Percentiles rank a stretch among this genome's conserved stretches.
phyloP scores from a whole-genome alignment of 106 monocot genomes.

The Dendrobium huoshanense region DNA sequence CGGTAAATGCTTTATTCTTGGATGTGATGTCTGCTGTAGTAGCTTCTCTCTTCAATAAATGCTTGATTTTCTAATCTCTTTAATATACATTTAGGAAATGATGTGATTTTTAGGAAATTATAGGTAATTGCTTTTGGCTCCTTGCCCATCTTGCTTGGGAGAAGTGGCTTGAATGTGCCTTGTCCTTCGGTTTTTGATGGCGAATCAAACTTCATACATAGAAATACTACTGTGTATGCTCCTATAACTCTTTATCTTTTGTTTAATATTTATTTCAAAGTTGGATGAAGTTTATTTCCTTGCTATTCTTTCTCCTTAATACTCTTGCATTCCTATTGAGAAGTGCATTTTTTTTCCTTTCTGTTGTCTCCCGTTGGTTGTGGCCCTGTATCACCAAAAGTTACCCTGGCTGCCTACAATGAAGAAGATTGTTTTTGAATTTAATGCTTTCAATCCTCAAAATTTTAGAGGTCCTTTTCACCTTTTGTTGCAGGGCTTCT shows the following conservation, averaged over 20 bases:
- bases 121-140: slow-evolving; percentile 40
- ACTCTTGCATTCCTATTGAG: neutral
- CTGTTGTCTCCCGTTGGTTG: neutral
- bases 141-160: slow-evolving; percentile 17
- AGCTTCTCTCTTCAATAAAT: neutral
- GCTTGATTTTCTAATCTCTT: neutral
- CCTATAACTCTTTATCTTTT: neutral
- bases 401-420: neutral
- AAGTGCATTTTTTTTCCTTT: neutral
- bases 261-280: neutral
- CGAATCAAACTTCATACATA: slow-evolving; percentile 9
- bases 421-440: slow-evolving; percentile 3
- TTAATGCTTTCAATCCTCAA: neutral
- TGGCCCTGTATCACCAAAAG: neutral
- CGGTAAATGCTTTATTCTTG: neutral
- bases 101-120: neutral
- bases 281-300: neutral
- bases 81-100: neutral
- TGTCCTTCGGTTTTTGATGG: slow-evolving; percentile 16
- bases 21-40: neutral
- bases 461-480: neutral
- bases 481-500: slow-evolving; percentile 32
- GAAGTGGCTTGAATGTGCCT: slow-evolving; percentile 11
- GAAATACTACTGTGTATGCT: slow-evolving; percentile 28
- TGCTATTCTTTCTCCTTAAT: neutral